Evolutionary conservation across 1,139 yeast genomes (phyloP), one percentile per base, ranked within the genome.

Genomic region (Geotrichum phurueaensis): DNA sequence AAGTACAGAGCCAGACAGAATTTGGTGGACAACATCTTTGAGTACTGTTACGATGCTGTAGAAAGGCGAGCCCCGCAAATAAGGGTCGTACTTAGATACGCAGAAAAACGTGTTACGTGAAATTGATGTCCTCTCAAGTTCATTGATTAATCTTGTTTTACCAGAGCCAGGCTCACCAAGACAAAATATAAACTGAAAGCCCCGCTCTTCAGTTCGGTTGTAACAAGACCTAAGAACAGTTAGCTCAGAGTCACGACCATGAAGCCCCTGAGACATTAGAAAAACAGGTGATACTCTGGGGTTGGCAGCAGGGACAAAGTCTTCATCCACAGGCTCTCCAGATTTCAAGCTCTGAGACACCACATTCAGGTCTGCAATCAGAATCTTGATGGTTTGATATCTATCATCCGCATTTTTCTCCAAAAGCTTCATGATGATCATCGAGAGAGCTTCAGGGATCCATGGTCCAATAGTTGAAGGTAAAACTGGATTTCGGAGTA

Each of bases 81-180:
- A 73, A 70, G 62, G 73, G 64, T 67, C 76, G 63, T 79, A 79
- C 58, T 76, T 78, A 78, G 83, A 80, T 39, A 70, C 72, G 43
- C 79, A 76, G 65, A 75, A 79, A 65, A 78, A 78, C 29, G 74
- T 74, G 60, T 75, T 75, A 49, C 74, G 71, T 1, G 78, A 71
- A 20, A 77, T 68, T 1, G 81, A 76, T 1, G 71, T 69, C 4
- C 77, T 71, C 60, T 75, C 77, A 53, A 81, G 66, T 54, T 79
- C 82, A 36, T 73, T 72, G n/a, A 82, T 68, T 5, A 82, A 65
- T 3, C 80, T 70, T 0, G 84, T 73, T 67, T 81, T 81, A 3
- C 85, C 86, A 3, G 75, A 69, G 0, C 85, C 86, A 0, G 78
- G 67, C n/a, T 73, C 75, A 6, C 85, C 85, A 1, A 73, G 66